Evolutionary conservation across 345 rosid species (phyloP).

Genomic region (Lenwebbia sp.): DNA sequence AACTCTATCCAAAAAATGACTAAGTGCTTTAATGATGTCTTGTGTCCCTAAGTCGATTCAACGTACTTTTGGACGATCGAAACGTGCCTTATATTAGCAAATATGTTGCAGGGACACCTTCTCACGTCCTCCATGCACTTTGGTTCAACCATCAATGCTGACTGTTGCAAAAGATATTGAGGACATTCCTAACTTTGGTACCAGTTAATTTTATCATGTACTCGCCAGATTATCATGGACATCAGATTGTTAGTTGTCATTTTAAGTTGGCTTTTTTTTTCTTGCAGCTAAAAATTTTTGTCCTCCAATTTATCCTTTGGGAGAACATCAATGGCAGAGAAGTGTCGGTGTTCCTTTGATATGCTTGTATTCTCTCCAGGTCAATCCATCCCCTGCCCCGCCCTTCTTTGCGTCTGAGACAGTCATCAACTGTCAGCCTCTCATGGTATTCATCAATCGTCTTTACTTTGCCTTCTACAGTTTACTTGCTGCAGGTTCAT

Average conservation of each 20-base stretch:
- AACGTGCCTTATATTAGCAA: background rate
- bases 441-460: slow-evolving; percentile 46
- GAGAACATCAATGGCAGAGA: slow-evolving; percentile 55
- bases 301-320: slow-evolving; percentile 88
- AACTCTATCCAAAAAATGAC: background rate
- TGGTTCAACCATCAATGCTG: slow-evolving; percentile 85
- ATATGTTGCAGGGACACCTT: slow-evolving; percentile 76
- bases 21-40: background rate
- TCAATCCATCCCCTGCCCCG: slow-evolving; percentile 82
- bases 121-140: slow-evolving; percentile 76
- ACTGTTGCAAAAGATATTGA: slow-evolving; percentile 30
- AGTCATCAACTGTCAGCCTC: slow-evolving; percentile 84
- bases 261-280: background rate
- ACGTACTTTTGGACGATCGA: background rate
- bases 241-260: background rate
- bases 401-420: slow-evolving; percentile 79
- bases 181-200: slow-evolving; percentile 80
- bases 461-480: background rate
- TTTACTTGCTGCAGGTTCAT: background rate
- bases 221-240: background rate
- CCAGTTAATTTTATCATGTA: background rate
- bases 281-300: slow-evolving; percentile 63
- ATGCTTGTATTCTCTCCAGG: slow-evolving; percentile 76
- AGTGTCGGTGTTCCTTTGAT: slow-evolving; percentile 60
- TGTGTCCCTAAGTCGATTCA: background rate